Conservation (phyloP, 2,329 filamentous ascomycete species). For the Endothia cerciana region DNA sequence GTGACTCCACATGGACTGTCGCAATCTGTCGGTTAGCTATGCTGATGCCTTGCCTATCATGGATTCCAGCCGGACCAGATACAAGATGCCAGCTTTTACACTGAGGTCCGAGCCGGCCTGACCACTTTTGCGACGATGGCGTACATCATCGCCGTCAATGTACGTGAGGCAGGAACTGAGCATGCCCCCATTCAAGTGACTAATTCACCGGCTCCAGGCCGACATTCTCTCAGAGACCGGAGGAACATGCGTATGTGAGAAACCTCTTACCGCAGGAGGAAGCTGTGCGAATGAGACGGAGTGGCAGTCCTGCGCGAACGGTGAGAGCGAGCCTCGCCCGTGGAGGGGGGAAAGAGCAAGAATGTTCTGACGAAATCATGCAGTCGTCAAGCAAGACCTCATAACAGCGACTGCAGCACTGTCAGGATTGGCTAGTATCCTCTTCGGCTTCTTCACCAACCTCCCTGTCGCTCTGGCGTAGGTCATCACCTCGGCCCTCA, state of each 20-base stretch:
- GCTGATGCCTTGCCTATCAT: slow-evolving; percentile 3
- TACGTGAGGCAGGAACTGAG: slow-evolving; percentile 46
- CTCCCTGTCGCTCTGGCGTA: slow-evolving; percentile 76
- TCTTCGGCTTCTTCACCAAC: slow-evolving; percentile 81
- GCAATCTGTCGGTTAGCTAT: too few species aligned
- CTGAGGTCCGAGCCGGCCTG: slow-evolving; percentile 77
- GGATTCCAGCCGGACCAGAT: slow-evolving; percentile 64
- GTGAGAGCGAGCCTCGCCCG: slow-evolving; percentile 6
- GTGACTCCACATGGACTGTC: neutral
- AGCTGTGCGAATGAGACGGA: slow-evolving; percentile 52
- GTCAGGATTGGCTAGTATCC: slow-evolving; percentile 72
- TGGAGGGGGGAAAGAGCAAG: slow-evolving; percentile 39
- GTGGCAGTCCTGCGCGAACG: slow-evolving; percentile 33
- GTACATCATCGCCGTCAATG: slow-evolving; percentile 78
- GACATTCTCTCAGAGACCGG: slow-evolving; percentile 76
- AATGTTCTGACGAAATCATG: neutral
- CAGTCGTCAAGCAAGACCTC: slow-evolving; percentile 69
- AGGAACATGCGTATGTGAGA: slow-evolving; percentile 72
- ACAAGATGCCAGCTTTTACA: slow-evolving; percentile 71
- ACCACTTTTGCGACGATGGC: slow-evolving; percentile 84
- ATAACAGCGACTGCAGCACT: slow-evolving; percentile 85
- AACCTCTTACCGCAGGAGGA: slow-evolving; percentile 43
- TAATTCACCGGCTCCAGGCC: slow-evolving; percentile 50
- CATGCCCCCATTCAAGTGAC: slow-evolving; percentile 10
- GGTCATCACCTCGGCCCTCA: slow-evolving; percentile 39